Conservation (phyloP, 139 green algal species). For the Micractinium sp. region DNA sequence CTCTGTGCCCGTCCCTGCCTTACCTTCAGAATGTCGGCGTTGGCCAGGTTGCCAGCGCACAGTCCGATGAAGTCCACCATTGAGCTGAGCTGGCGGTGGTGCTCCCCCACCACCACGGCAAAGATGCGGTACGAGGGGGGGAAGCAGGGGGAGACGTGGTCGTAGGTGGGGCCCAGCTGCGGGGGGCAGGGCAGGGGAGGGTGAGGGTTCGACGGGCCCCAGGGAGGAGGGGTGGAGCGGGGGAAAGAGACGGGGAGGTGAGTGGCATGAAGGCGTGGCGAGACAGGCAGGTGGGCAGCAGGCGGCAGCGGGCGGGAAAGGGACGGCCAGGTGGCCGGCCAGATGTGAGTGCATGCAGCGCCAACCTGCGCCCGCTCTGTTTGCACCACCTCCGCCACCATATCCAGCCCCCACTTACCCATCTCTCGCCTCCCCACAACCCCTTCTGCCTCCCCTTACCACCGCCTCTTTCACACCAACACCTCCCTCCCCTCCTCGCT, state of each 20-base stretch:
- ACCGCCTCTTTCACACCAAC: background rate
- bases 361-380: too few relatives aligned
- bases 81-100: conserved; percentile 72
- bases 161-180: conserved; percentile 69
- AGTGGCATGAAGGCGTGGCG: too few relatives aligned
- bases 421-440: too few relatives aligned
- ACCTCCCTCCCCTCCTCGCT: background rate
- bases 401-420: background rate
- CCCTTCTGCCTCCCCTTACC: too few relatives aligned
- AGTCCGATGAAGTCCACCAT: conserved; percentile 86
- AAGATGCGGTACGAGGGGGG: conserved; percentile 85
- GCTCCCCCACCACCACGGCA: conserved; percentile 55
- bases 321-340: too few relatives aligned
- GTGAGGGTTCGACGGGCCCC: background rate
- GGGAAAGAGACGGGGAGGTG: background rate
- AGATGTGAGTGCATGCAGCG: background rate
- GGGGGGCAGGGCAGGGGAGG: background rate
- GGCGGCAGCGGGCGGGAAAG: background rate
- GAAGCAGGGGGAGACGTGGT: conserved; percentile 84
- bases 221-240: background rate
- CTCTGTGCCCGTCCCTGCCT: too few relatives aligned
- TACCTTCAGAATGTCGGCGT: conserved; percentile 69
- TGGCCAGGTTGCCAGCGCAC: conserved; percentile 70
- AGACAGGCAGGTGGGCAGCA: background rate
- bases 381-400: background rate